Base-by-base conservation (phyloP, 192 early-diverging fungal species). In the Backusella liffmaniae region DNA sequence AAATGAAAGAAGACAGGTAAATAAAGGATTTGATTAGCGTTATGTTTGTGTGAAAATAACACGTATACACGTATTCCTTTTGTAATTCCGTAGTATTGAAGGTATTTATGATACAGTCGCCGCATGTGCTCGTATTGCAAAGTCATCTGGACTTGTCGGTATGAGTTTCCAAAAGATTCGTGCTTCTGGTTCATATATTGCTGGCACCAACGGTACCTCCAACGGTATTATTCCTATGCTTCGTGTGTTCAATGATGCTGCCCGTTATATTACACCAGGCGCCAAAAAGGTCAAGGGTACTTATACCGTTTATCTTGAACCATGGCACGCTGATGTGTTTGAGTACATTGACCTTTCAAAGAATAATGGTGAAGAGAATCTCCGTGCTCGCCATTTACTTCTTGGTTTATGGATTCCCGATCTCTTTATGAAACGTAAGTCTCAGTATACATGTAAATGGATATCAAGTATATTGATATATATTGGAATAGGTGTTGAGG, bases 141-240 rank as follows among this genome's bases (percentile, higher is more conserved):
- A 99, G 85, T 90, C 93, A 34, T 95, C 96, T 36, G 97, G 97
- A 59, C 95, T 96, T 69, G 96, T 99, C 42, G 97, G 97, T 29
- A 85, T 99, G 73, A 94, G 94, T 83, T 93, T 99, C 78, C 96
- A 97, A 91, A 96, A 96, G 77, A 99, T 99, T 74, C 93, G 96
- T 41, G 92, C 94, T 0, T 88, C 91, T 5, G 97, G 97, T 12
- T 95, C 97, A 6, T 99, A 96, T 80, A 97, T 97, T 84, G 96
- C 97, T 42, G 97, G 97, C 18, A 99, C 97, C 70, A 97, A 97
- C 79, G 97, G 97, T 71, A 89, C 91, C 53, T 99, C 97, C 29
- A 99, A 99, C 79, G 97, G 97, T 8, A 92, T 99, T 71, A 88
- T 99, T 37, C 97, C 97, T 8, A 99, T 99, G 97, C 87, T 99